Base-by-base conservation (phyloP, 495 filamentous ascomycete genomes). In the Aspergillus cristatus region DNA sequence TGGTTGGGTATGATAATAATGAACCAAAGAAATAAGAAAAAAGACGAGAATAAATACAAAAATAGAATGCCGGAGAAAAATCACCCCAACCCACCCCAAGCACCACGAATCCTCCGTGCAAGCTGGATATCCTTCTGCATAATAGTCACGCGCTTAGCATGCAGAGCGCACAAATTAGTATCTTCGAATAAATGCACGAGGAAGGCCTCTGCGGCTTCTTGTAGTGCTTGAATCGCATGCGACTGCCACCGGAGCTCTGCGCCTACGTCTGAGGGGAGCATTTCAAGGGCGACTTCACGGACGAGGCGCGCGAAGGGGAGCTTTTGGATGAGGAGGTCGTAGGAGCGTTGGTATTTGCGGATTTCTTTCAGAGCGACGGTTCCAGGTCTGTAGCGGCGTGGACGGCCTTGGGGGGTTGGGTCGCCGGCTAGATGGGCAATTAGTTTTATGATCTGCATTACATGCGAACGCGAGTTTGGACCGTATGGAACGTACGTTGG, bases 61-160 rank as follows among this genome's bases (percentile, higher is more conserved):
- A 11, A 34, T n/a, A 32, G 24, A 39, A 31, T n/a, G n/a, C n/a
- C n/a, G n/a, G n/a, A n/a, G n/a, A 37, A 32, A 10, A 20, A 35
- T 58, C 54, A 78, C 11, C 78, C 78, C 32, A 79, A 47, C 3
- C 78, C 78, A 17, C 71, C 77, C 78, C 78, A 82, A 17, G 68
- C 74, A 1, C 78, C 78, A 18, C 88, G 72, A 67, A 94, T 93
- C 49, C 88, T 67, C 46, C 88, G 70, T 25, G 88, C 88, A 34
- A 95, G 70, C 55, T 94, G 88, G 31, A 95, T 89, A 60, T 95
- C 88, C 59, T 91, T 93, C 55, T 94, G 87, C 88, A 94, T 94
- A 47, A 97, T 94, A 1, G 90, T 97, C 6, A 97, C 89, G 18
- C 90, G 72, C 67, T 94, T 96, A 29, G 90, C 90, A 56, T 97